Conservation (phyloP, 805 yeast genomes). For the Torulaspora delbrueckii region DNA sequence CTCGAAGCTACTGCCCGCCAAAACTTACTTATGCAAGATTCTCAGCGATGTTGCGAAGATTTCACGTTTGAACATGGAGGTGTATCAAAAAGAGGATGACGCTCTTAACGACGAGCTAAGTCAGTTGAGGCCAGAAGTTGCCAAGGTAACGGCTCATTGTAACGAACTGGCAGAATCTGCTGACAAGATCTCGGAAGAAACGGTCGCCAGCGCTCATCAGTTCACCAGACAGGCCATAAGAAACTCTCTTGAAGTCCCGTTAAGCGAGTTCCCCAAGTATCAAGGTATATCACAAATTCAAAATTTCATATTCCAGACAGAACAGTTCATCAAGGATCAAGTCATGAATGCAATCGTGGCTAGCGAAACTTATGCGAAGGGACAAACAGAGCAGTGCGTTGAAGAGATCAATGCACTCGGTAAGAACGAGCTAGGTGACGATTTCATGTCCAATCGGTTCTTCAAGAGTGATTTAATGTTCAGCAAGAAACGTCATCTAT, state of each 20-base stretch:
- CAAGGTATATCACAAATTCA: slow-evolving; percentile 59
- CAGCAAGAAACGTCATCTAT: slow-evolving; percentile 60
- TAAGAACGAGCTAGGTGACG: slow-evolving; percentile 56
- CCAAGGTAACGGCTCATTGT: slow-evolving; percentile 48
- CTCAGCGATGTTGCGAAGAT: slow-evolving; percentile 59
- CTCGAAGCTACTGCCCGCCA: slow-evolving; percentile 89
- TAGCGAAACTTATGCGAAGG: slow-evolving; percentile 68
- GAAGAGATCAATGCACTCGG: slow-evolving; percentile 61
- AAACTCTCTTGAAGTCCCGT: slow-evolving; percentile 43
- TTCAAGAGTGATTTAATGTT: slow-evolving; percentile 81
- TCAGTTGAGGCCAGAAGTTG: slow-evolving; percentile 60
- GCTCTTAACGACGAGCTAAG: slow-evolving; percentile 47
- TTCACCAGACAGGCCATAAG: slow-evolving; percentile 51
- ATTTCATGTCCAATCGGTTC: slow-evolving; percentile 50
- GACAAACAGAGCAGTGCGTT: slow-evolving; percentile 55
- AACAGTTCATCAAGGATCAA: slow-evolving; percentile 58
- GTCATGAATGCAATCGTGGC: slow-evolving; percentile 57
- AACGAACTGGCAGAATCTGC: slow-evolving; percentile 52
- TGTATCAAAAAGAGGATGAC: slow-evolving; percentile 47
- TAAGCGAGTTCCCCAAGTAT: slow-evolving; percentile 41
- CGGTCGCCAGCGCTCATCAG: slow-evolving; percentile 55
- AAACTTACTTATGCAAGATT: slow-evolving; percentile 71
- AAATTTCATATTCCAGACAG: slow-evolving; percentile 66
- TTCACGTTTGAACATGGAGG: slow-evolving; percentile 56
- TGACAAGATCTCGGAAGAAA: slow-evolving; percentile 56